Evolutionary conservation across 768 basidiomycete genomes (phyloP), one percentile per base, ranked within the genome.

Genomic region (Rhizopogon rudus): DNA sequence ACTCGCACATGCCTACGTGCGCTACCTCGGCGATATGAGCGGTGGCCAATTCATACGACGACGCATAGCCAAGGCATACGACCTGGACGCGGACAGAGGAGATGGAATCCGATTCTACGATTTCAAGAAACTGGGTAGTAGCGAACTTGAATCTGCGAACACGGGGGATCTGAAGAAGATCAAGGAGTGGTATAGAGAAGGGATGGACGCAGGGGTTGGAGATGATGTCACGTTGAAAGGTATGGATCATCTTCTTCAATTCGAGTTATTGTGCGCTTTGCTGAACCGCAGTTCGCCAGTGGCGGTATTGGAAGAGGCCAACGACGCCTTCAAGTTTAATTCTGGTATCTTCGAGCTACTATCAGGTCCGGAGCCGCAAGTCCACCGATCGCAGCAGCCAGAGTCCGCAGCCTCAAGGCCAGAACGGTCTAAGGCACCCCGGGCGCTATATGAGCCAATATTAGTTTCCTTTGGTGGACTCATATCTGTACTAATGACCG

Each of bases 1-100:
- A 7, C 77, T 92, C 6, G 85, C 89, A 0, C 91, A 92, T 67
- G 77, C 89, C 1, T 91, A 91, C 63, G 86, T 90, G n/a, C 80
- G 88, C 35, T 91, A 91, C 68, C 78, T 91, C 33, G 90, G 88
- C 46, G 89, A 92, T 66, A 74, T 91, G 33, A 87, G 84, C 43
- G 89, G 90, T 5, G 90, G 91, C 1, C 90, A 91, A 72, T 73
- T 78, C 56, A 83, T 91, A 63, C 75, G 82, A 22, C 75, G 80
- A 41, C 75, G 74, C 35, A 67, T 91, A n/a, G 76, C 77, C 14
- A 86, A 87, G 66, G 81, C 86, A 13, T 92, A 91, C 63, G 75
- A 69, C 12, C 76, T 91, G 2, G 77, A 83, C 51, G 75, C 76
- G 31, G 73, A 69, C n/a, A 62, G 65, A 12, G 81, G 78, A 1